phyloP scores from a whole-genome alignment of 257 asterid genomes.

The Rhazya stricta region DNA sequence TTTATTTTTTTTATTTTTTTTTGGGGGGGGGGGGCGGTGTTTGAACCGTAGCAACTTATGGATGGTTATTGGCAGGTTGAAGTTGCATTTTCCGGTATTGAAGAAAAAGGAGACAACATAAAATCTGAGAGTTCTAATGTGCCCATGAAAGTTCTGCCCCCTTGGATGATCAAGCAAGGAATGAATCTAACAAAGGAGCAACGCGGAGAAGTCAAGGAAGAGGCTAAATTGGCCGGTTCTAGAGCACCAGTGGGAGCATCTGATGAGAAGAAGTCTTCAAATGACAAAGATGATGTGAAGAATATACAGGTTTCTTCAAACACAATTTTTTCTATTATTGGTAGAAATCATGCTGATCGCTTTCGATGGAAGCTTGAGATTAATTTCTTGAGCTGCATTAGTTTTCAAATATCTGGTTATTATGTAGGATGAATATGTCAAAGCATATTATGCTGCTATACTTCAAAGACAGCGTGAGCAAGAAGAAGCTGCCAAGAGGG shows the following conservation, averaged over 20 bases:
- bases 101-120: slow-evolving; percentile 62
- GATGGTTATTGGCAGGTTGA: slow-evolving; percentile 62
- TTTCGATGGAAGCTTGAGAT: neutral
- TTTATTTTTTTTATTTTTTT: too few relatives aligned
- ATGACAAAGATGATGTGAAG: slow-evolving; percentile 50
- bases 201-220: slow-evolving; percentile 69
- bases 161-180: slow-evolving; percentile 94
- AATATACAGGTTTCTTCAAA: slow-evolving; percentile 45
- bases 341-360: neutral
- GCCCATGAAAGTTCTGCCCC: slow-evolving; percentile 82
- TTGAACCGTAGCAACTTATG: neutral
- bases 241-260: slow-evolving; percentile 35
- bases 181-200: slow-evolving; percentile 91
- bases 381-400: neutral
- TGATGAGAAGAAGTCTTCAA: slow-evolving; percentile 67
- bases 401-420: slow-evolving; percentile 3
- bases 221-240: slow-evolving; percentile 43
- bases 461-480: slow-evolving; percentile 58
- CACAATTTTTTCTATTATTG: neutral
- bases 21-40: too few relatives aligned
- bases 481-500: slow-evolving; percentile 46
- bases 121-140: slow-evolving; percentile 42
- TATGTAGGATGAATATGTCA: slow-evolving; percentile 65
- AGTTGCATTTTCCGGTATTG: slow-evolving; percentile 81
- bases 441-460: slow-evolving; percentile 86